These are phyloP conservation scores for Stevia rebaudiana DNA, from an alignment of 140 eudicot species.

Conservation along the genomic window DNA sequence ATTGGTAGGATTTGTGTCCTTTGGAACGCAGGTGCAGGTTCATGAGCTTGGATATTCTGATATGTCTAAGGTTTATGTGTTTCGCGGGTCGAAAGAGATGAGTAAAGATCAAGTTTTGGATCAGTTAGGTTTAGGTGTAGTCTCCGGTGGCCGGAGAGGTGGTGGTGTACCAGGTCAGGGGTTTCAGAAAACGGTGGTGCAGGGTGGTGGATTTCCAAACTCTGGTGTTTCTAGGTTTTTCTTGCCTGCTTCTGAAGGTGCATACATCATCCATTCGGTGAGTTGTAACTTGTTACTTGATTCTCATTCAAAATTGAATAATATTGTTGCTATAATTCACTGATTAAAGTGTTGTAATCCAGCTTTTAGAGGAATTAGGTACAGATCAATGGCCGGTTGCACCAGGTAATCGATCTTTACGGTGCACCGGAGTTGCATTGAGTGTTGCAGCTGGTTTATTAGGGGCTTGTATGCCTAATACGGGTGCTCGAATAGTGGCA, in stretches of 20 bases:
- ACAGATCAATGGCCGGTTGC: constrained; percentile 91
- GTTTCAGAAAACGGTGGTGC: constrained; percentile 39
- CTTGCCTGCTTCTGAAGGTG: constrained; percentile 75
- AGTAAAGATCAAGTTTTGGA: constrained; percentile 73
- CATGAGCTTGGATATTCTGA: constrained; percentile 74
- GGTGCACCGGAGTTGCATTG: constrained; percentile 97
- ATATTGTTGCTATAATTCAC: neutral
- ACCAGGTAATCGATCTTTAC: constrained; percentile 65
- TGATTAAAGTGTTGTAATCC: constrained; percentile 8
- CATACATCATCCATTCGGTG: constrained; percentile 57
- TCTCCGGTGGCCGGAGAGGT: constrained; percentile 29
- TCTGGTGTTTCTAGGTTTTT: constrained; percentile 52
- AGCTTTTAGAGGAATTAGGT: constrained; percentile 81
- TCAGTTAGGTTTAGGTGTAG: constrained; percentile 52
- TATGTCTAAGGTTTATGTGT: constrained; percentile 63
- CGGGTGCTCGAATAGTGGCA: constrained; percentile 74
- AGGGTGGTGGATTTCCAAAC: constrained; percentile 30
- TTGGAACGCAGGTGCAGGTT: constrained; percentile 79
- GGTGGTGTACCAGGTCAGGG: constrained; percentile 43
- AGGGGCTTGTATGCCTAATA: constrained; percentile 71
- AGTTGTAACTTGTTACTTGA: constrained; percentile 14
- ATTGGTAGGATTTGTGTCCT: constrained; percentile 64
- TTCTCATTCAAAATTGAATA: neutral
- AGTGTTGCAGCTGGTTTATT: constrained; percentile 83
- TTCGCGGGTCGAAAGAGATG: constrained; percentile 63